Base-by-base conservation (phyloP, 1,139 yeast species). In the Magnusiomyces paraingens region DNA sequence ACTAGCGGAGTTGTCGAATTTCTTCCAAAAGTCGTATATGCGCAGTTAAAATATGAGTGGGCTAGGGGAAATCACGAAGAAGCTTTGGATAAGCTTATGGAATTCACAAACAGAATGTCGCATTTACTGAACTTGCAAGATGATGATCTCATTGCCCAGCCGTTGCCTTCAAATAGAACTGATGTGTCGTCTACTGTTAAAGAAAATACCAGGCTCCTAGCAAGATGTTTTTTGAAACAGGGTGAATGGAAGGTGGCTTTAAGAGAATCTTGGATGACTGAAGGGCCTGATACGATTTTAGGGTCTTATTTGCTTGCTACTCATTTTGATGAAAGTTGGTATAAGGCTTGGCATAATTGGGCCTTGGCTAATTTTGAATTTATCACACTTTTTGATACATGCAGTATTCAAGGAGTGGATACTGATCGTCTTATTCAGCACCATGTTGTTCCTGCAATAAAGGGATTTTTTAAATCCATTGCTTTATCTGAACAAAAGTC, bases 271-370 rank as follows among this genome's bases (percentile, higher is more conserved):
- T 91, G 97, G 96, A 79, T 83, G 18, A 78, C 75, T 42, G 95
- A 86, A 60, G 83, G 90, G 0, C 81, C 87, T 2, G 88, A 85
- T 49, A 79, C 81, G 5, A 89, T 94, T 59, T 74, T 94, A 58
- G 96, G 97, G 12, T 91, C 98, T 0, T 94, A 89, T 67, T 74
- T 91, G 56, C 76, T 93, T 60, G 98, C 99, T 0, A 93, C 99
- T 0, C 96, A 91, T 67, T 93, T 93, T 68, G 98, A 93, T 66
- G 78, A 80, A 49, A 80, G 81, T 46, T 94, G 99, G 97, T 94
- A 94, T 66, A 93, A 94, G 65, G 99, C 99, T 21, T 94, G 99
- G 99, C 99, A 94, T 66, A 91, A 90, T 66, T 94, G 99, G 99
- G 99, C 99, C 0, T 74, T 94, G 64, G 97, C 99, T 0, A 94